Base-by-base conservation (phyloP, 306 rosid species). In the Vigna angularis region DNA sequence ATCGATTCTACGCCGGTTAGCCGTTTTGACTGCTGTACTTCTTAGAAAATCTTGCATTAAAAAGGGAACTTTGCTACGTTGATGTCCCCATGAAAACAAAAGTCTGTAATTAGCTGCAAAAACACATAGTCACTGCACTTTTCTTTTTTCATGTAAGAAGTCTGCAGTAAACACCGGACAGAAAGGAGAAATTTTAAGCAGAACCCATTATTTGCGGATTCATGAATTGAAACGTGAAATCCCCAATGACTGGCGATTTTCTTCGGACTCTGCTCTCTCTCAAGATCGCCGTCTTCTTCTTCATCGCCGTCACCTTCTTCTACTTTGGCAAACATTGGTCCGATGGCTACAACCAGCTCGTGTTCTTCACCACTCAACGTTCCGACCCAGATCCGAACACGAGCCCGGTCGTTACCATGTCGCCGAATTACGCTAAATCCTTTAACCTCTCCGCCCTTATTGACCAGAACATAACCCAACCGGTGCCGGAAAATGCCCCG, bases 291-390 rank as follows among this genome's bases (percentile, higher is more conserved):
- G 87, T 80, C 34, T 82, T 88, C 38, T 34, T 84, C 69, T 56
- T 93, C 65, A 66, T 95, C 6, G 72, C 89, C 1, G 42, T 74
- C 63, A 85, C 96, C 6, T 89, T 88, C 86, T 91, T 91, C 80
- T 93, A 88, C 90, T 74, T 92, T 1, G 99, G 99, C 1, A 87
- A 89, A 70, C 92, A 89, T 75, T 89, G 89, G 90, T 86, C 97
- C 74, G 89, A 87, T 59, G 89, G 90, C 15, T 64, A 83, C 79
- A 90, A 80, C 72, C 99, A 91, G 76, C 97, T 93, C 81, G 59
- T 93, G 79, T 91, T 90, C 91, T 89, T 88, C 89, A 49, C 82
- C 89, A 47, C 86, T 61, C 28, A 85, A 0, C 11, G 18, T 36
- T 74, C 73, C 53, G 16, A 80, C 84, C 79, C 72, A 44, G 83